A percentile compares a stretch with the other conserved stretches of the same genome.
These are phyloP conservation scores for Cladophialophora bantiana DNA, from an alignment of 2,329 filamentous ascomycete genomes.

Conservation along the genomic window DNA sequence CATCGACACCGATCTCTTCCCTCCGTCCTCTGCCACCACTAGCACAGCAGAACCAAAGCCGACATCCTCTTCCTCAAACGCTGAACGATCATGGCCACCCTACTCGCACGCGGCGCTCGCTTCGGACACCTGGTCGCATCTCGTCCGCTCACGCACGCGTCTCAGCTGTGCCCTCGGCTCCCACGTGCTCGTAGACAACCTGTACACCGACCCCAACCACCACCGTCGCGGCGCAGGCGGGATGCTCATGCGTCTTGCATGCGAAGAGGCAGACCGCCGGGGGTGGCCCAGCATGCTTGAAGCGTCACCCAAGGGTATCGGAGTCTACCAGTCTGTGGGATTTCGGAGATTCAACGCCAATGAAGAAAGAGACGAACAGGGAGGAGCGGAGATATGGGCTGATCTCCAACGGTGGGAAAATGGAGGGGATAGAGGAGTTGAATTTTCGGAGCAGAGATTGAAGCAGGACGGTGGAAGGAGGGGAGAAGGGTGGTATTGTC, in stretches of 20 bases:
- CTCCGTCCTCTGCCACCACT: not conserved
- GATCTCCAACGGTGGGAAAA: conserved; percentile 26
- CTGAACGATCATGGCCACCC: conserved; percentile 13
- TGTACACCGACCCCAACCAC: conserved; percentile 28
- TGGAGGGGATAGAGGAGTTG: conserved; percentile 24
- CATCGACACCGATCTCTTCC: not conserved
- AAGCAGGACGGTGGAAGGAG: conserved; percentile 1
- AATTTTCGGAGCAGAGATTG: conserved; percentile 16
- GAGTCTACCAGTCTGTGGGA: conserved; percentile 27
- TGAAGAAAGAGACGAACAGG: not conserved
- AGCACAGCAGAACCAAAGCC: not conserved
- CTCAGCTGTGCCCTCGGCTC: conserved; percentile 6
- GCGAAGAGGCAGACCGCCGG: conserved; percentile 20
- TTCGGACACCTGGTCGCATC: conserved; percentile 14
- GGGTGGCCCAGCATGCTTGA: conserved; percentile 25
- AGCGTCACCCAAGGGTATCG: conserved; percentile 24
- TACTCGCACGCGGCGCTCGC: conserved; percentile 16
- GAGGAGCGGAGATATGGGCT: conserved; percentile 23
- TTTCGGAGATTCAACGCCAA: conserved; percentile 2
- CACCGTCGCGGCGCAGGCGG: conserved; percentile 30
- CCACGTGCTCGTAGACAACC: conserved; percentile 29
- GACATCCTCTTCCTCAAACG: not conserved
- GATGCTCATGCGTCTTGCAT: conserved; percentile 26
- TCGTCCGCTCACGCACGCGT: conserved; percentile 8
- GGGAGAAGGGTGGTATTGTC: conserved; percentile 20